Evolutionary conservation across 2,329 filamentous ascomycete species (phyloP).

Genomic region (Scytalidium lignicola): DNA sequence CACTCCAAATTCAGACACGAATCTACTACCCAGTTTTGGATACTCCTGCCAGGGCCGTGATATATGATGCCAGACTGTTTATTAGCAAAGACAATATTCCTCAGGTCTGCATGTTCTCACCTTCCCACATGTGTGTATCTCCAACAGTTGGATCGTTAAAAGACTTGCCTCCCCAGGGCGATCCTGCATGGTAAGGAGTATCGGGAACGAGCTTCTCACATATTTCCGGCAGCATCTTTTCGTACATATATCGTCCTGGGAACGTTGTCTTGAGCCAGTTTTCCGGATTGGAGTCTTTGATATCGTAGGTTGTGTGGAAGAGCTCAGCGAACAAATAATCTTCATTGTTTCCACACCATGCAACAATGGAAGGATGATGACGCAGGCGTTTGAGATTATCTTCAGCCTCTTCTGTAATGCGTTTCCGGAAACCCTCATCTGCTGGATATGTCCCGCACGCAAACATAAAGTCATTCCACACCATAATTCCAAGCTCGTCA

Average conservation of each 20-base stretch:
- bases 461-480: slow-evolving; percentile 85
- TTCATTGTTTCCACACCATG: slow-evolving; percentile 83
- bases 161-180: slow-evolving; percentile 43
- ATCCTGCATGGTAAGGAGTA: slow-evolving; percentile 70
- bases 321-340: slow-evolving; percentile 53
- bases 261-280: slow-evolving; percentile 1
- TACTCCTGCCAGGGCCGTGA: slow-evolving; percentile 71
- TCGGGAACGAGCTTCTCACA: slow-evolving; percentile 60
- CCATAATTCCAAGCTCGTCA: slow-evolving; percentile 69
- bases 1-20: slow-evolving; percentile 92
- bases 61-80: neutral
- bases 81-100: neutral
- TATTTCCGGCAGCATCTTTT: slow-evolving; percentile 67
- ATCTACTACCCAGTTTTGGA: slow-evolving; percentile 75
- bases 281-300: neutral
- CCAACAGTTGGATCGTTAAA: slow-evolving; percentile 72
- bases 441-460: slow-evolving; percentile 71
- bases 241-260: slow-evolving; percentile 1
- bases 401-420: neutral
- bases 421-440: neutral
- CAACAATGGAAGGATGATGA: slow-evolving; percentile 28
- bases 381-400: neutral
- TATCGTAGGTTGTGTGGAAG: neutral
- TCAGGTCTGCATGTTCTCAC: slow-evolving; percentile 48
- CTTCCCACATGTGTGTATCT: slow-evolving; percentile 91